A percentile compares a stretch with the other conserved stretches of the same genome.
Conservation (phyloP, 106 monocot genomes). For the Dioscorea zingiberensis region DNA sequence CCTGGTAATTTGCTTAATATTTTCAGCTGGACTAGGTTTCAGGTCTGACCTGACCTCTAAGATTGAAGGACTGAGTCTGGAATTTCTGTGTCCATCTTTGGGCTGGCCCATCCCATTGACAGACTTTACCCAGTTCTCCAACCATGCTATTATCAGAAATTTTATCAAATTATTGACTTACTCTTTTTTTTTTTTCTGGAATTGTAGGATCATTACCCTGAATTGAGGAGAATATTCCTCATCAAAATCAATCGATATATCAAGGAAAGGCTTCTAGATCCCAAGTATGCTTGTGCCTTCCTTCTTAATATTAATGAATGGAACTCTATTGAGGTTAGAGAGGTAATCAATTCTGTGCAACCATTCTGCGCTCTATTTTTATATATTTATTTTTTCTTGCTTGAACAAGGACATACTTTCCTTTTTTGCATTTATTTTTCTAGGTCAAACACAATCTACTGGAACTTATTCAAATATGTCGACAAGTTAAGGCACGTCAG, state of each 20-base stretch:
- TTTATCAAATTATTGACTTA: neutral
- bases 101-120: no score
- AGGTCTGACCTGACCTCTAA: no score
- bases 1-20: no score
- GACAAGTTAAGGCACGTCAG: slow-evolving; percentile 76
- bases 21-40: no score
- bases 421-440: slow-evolving; percentile 1
- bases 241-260: slow-evolving; percentile 86
- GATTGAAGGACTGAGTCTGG: no score
- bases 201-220: slow-evolving; percentile 58
- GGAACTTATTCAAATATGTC: slow-evolving; percentile 82
- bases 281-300: slow-evolving; percentile 93
- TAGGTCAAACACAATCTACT: slow-evolving; percentile 69
- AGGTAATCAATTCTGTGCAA: slow-evolving; percentile 34
- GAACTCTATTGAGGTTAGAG: slow-evolving; percentile 53
- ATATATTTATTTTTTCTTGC: neutral
- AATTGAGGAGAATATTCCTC: slow-evolving; percentile 69
- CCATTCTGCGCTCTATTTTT: neutral
- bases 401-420: neutral
- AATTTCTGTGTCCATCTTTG: no score
- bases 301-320: slow-evolving; percentile 57
- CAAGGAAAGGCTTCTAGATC: slow-evolving; percentile 77
- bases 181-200: neutral
- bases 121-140: neutral
- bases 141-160: neutral